Percentiles rank a stretch among this genome's conserved stretches.
Evolutionary conservation across 192 early-diverging fungal genomes (phyloP).

Genomic region (Podila minutissima): DNA sequence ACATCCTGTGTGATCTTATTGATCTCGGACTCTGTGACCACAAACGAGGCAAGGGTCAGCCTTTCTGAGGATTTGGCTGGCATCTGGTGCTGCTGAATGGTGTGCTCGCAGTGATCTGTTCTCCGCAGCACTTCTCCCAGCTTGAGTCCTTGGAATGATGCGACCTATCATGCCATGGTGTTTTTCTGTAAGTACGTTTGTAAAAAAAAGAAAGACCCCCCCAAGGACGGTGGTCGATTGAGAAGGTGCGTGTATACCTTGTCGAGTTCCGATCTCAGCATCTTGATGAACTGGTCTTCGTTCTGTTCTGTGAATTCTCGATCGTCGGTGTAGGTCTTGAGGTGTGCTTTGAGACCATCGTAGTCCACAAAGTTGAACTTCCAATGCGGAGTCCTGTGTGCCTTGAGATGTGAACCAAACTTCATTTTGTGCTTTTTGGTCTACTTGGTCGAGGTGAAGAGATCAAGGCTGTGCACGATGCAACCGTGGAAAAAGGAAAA

Average conservation of each 20-base stretch:
- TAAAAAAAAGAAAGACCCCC: neutral
- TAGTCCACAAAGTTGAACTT: slow-evolving; percentile 81
- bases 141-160: slow-evolving; percentile 76
- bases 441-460: neutral
- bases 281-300: slow-evolving; percentile 89
- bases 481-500: neutral
- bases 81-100: slow-evolving; percentile 49
- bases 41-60: slow-evolving; percentile 59
- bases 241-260: slow-evolving; percentile 64
- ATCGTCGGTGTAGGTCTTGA: slow-evolving; percentile 73
- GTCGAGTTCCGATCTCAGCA: slow-evolving; percentile 88
- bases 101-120: slow-evolving; percentile 73
- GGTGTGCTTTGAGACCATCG: slow-evolving; percentile 80
- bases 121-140: slow-evolving; percentile 72
- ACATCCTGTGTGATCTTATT: slow-evolving; percentile 78
- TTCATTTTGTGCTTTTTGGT: slow-evolving; percentile 69
- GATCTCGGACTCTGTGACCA: slow-evolving; percentile 71
- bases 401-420: slow-evolving; percentile 82
- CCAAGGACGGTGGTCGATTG: neutral
- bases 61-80: slow-evolving; percentile 26
- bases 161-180: slow-evolving; percentile 56
- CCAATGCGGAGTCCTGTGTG: slow-evolving; percentile 79
- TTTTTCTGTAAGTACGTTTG: neutral
- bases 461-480: neutral
- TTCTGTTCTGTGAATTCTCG: slow-evolving; percentile 82